Conservation (phyloP, 2,329 filamentous ascomycete species). For the Colletotrichum paranaense region DNA sequence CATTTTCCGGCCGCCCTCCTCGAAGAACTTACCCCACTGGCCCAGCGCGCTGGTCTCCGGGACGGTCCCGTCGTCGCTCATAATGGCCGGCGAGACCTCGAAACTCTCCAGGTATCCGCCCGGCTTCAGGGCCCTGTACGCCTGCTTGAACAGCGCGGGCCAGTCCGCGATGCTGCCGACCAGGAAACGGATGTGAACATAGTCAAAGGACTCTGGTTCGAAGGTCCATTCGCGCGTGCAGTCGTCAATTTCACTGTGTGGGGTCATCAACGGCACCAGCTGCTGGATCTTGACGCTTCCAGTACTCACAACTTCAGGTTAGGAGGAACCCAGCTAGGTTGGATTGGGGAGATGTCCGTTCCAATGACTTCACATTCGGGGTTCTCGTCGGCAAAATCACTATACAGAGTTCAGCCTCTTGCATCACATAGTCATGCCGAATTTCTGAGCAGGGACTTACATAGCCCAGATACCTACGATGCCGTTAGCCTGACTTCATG, state of each 20-base stretch:
- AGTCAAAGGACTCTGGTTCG: constrained; percentile 61
- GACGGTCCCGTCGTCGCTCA: constrained; percentile 45
- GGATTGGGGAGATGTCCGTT: constrained; percentile 68
- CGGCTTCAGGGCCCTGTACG: constrained; percentile 60
- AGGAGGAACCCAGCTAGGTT: constrained; percentile 65
- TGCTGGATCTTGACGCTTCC: not conserved
- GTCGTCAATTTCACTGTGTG: constrained; percentile 65
- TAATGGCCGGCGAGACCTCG: constrained; percentile 45
- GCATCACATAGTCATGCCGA: not conserved
- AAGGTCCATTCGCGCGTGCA: constrained; percentile 63
- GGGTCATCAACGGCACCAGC: constrained; percentile 51
- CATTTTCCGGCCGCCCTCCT: constrained; percentile 45
- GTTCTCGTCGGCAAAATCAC: constrained; percentile 59
- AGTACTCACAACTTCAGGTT: constrained; percentile 57
- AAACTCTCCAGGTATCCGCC: constrained; percentile 57
- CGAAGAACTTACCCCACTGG: constrained; percentile 48
- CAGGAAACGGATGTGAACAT: constrained; percentile 67
- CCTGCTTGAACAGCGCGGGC: constrained; percentile 59
- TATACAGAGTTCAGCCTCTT: constrained; percentile 39
- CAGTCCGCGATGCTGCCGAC: constrained; percentile 65
- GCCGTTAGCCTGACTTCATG: not conserved
- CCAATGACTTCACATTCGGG: constrained; percentile 60
- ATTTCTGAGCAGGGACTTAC: not conserved
- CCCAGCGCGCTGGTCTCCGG: constrained; percentile 43
- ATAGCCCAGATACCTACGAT: constrained; percentile 30